Conservation (phyloP, 2,329 filamentous ascomycete species). For the Neurospora sp. region DNA sequence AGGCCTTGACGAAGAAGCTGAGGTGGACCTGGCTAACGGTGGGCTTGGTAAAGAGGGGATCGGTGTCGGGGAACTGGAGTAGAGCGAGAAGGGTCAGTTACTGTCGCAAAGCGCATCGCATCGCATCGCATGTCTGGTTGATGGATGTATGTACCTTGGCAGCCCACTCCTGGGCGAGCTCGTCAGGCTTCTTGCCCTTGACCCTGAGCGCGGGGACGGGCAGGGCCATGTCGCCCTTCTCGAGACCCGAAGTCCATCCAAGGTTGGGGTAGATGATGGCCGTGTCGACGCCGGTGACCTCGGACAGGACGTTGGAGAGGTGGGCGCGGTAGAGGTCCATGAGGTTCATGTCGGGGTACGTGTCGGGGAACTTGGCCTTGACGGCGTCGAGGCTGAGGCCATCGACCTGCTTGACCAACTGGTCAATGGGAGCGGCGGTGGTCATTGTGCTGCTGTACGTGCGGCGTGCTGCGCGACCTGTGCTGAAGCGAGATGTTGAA, state of each 20-base stretch:
- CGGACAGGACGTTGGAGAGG: slow-evolving; percentile 57
- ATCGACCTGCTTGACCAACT: slow-evolving; percentile 25
- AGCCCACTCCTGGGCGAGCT: slow-evolving; percentile 52
- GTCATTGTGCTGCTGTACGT: slow-evolving; percentile 17
- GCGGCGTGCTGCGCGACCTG: slow-evolving; percentile 1
- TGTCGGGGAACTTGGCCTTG: slow-evolving; percentile 40
- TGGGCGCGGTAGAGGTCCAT: slow-evolving; percentile 73
- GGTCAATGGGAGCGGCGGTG: slow-evolving; percentile 19
- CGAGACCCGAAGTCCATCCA: slow-evolving; percentile 68
- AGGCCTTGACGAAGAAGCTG: slow-evolving; percentile 71
- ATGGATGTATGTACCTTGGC: slow-evolving; percentile 37
- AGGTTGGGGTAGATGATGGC: slow-evolving; percentile 65
- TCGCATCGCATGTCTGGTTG: neutral
- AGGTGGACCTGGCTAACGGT: slow-evolving; percentile 58
- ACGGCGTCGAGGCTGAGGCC: slow-evolving; percentile 27
- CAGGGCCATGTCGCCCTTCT: slow-evolving; percentile 74
- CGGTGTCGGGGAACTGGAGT: slow-evolving; percentile 57
- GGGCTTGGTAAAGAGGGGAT: slow-evolving; percentile 63
- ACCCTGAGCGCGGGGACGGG: slow-evolving; percentile 71
- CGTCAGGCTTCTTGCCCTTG: slow-evolving; percentile 58
- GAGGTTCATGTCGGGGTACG: slow-evolving; percentile 61
- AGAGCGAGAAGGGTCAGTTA: slow-evolving; percentile 6
- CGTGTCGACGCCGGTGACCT: slow-evolving; percentile 60
- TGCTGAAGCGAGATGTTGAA: neutral
- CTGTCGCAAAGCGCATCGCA: neutral